Evolutionary conservation across 2,329 filamentous ascomycete genomes (phyloP), one percentile per base, ranked within the genome.

Genomic region (Colletotrichum godetiae): DNA sequence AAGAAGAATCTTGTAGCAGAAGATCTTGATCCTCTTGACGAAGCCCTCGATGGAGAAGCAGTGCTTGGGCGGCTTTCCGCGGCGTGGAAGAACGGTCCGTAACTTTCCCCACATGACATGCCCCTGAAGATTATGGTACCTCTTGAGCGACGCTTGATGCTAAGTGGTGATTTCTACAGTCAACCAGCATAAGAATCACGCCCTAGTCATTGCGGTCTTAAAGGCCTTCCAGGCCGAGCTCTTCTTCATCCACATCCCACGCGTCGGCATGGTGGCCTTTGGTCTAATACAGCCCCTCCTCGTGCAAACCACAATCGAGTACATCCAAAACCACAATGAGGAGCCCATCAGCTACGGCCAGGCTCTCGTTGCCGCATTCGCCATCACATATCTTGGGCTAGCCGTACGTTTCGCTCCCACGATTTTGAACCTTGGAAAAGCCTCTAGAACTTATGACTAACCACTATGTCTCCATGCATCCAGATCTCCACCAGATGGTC

Each of bases 221-320:
- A 68, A 62, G 1, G 42, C 65, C 0, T 72, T 68, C n/a, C 57
- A 12, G 10, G 19, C 29, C 19, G 65, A 72, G 7, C 42, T 88
- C 1, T 49, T 79, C 1, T 63, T 76, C 5, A 80, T 80, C n/a
- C 72, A 76, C 10, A 70, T 79, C 4, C 79, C 80, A 0, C 78
- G 80, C 1, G n/a, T 81, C 33, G 76, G 76, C 1, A 78, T 78
- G 53, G 76, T 80, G 1, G 85, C 77, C 5, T 86, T 87, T 75
- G 82, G 76, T 10, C 86, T 86, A 60, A 80, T 82, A 4, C 86
- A 88, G 35, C 85, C 86, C 0, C 83, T 87, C 27, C 80, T 88
- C 11, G 82, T 87, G 69, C 67, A 79, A 58, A 74, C 76, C 46
- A 79, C 75, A 0, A 59, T 72, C 11, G 24, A 42, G 29, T 72